A percentile compares a stretch with the other conserved stretches of the same genome.
phyloP scores from a whole-genome alignment of 805 yeast genomes.

The Starmerella etchellsii region DNA sequence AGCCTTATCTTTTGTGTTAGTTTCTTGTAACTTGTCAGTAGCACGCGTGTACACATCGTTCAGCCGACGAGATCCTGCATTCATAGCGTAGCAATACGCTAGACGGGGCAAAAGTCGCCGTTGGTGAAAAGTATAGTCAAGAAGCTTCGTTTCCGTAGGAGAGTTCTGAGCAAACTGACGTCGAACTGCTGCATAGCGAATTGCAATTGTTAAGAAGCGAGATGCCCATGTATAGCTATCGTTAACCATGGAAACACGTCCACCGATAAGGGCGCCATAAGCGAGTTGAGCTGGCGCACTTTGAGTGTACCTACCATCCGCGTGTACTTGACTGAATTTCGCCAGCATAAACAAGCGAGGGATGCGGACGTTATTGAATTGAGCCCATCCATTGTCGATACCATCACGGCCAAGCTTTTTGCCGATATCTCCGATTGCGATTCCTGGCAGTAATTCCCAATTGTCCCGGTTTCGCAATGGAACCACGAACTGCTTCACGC shows the following conservation, averaged over 20 bases:
- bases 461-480: constrained; percentile 62
- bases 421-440: constrained; percentile 83
- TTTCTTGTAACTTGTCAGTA: constrained; percentile 34
- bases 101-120: constrained; percentile 74
- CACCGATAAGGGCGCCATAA: constrained; percentile 75
- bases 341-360: constrained; percentile 76
- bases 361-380: constrained; percentile 67
- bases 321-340: constrained; percentile 59
- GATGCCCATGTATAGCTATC: constrained; percentile 76
- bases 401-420: constrained; percentile 94
- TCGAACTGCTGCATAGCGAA: constrained; percentile 80
- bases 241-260: constrained; percentile 79
- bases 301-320: constrained; percentile 55
- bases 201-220: constrained; percentile 68
- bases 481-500: constrained; percentile 84
- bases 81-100: constrained; percentile 64
- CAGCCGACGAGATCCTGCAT: constrained; percentile 55
- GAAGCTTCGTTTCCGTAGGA: constrained; percentile 52
- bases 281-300: constrained; percentile 84
- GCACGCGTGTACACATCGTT: constrained; percentile 35
- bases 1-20: constrained; percentile 31
- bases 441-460: constrained; percentile 65
- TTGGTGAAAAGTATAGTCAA: constrained; percentile 83
- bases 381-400: constrained; percentile 95
- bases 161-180: constrained; percentile 57